phyloP scores from a whole-genome alignment of 176 grass and related monocot species.

The Sorghum bicolor region Sorghum_bicolor_NCBIv3 NC_012872.2:10964001-10964500 shows the following conservation, averaged over 20 bases:
- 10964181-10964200: slow-evolving; percentile 63
- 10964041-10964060: slow-evolving; percentile 97
- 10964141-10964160: slow-evolving; percentile 87
- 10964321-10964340: slow-evolving; percentile 12
- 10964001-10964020: slow-evolving; percentile 79
- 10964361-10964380: background rate
- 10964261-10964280: slow-evolving; percentile 93
- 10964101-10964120: slow-evolving; percentile 4
- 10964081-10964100: slow-evolving; percentile 1
- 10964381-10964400: background rate
- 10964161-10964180: slow-evolving; percentile 91
- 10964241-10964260: slow-evolving; percentile 91
- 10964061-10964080: slow-evolving; percentile 29
- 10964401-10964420: slow-evolving; percentile 13
- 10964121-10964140: background rate
- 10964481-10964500: background rate
- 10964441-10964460: background rate
- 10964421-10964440: background rate
- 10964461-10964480: background rate
- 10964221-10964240: slow-evolving; percentile 67
- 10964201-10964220: slow-evolving; percentile 75
- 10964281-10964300: slow-evolving; percentile 94
- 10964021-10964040: slow-evolving; percentile 96
- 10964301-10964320: slow-evolving; percentile 67
- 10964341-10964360: slow-evolving; percentile 11